A percentile compares a stretch with the other conserved stretches of the same genome.
Conservation (phyloP, 2,329 filamentous ascomycete genomes). For the Aspergillus awamori region DNA sequence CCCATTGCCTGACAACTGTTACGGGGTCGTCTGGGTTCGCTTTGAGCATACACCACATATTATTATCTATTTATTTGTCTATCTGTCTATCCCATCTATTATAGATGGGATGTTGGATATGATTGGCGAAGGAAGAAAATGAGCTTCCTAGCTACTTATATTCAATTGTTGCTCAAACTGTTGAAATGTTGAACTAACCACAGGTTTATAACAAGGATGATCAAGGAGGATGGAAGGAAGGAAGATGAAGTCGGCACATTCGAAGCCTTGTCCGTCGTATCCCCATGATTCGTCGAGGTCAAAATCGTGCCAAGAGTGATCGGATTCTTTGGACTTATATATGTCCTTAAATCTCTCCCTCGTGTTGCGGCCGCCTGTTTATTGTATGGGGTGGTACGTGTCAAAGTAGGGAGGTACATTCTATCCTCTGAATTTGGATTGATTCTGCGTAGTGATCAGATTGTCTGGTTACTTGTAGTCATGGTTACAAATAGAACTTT, state of each 20-base stretch:
- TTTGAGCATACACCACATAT: conserved; percentile 46
- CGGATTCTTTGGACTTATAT: conserved; percentile 24
- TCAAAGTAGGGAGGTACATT: conserved; percentile 51
- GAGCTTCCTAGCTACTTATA: conserved; percentile 6
- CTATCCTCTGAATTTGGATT: conserved; percentile 1
- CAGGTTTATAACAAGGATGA: neutral
- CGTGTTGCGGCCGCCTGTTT: conserved; percentile 47
- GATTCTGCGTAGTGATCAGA: neutral
- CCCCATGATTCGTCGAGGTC: conserved; percentile 48
- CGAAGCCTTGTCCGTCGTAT: conserved; percentile 49
- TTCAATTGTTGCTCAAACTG: neutral
- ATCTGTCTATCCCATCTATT: neutral
- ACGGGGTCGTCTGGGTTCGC: conserved; percentile 47
- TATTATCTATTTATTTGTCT: conserved; percentile 6
- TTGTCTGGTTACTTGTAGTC: too few relatives aligned
- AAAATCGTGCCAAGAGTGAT: conserved; percentile 48
- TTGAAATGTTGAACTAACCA: conserved; percentile 9
- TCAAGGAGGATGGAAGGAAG: too few relatives aligned
- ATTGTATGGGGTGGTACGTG: conserved; percentile 43
- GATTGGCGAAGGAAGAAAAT: conserved; percentile 14
- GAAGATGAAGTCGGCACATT: conserved; percentile 37
- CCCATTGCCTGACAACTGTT: conserved; percentile 36
- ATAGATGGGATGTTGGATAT: too few relatives aligned
- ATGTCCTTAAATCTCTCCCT: conserved; percentile 37
- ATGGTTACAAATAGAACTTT: neutral